Evolutionary conservation across 169 alveolate species (phyloP), one percentile per base, ranked within the genome.

Genomic region (Besnoitia besnoiti): DNA sequence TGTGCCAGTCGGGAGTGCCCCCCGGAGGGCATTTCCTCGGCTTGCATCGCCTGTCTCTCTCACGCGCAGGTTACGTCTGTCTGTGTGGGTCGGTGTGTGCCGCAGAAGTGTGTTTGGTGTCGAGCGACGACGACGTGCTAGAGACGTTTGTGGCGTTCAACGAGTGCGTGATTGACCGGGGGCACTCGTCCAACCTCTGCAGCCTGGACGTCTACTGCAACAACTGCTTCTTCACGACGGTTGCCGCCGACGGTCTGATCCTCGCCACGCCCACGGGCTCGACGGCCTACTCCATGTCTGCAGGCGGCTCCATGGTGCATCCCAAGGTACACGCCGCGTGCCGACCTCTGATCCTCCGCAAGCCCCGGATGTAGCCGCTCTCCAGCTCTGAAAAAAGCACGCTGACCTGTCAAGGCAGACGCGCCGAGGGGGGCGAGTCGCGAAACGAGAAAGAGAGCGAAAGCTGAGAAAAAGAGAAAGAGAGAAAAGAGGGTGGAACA

Each of bases 211-310:
- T 96, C 37, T 95, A 85, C 90, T 94, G 90, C 88, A 88, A 95
- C 33, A 95, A 95, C 42, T 39, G 82, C 27, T 96, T 85, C 89
- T 95, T 96, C 82, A 96, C 97, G 85, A 95, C 96, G 37, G 97
- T 96, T 14, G 84, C 97, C 19, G 97, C 97, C 21, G 97, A 96
- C 67, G 97, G 97, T 46, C 85, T 95, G 33, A 93, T 98, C 82
- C 90, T 98, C 24, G 97, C 99, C n/a, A 98, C 99, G 10, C 99
- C 99, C 0, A 98, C 99, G 24, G 99, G 99, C n/a, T 97, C 99
- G 33, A 99, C 99, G 8, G 99, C 99, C 27, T 99, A 99, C 96
- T 97, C 98, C 73, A 95, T 98, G 96, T 95, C 99, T 19, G 99
- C 99, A 0, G 99, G 99, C 76, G 99, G 99, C 0, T 97, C 99